Conservation (phyloP, 2,329 filamentous ascomycete genomes). For the Phaeosphaeria sp. region DNA sequence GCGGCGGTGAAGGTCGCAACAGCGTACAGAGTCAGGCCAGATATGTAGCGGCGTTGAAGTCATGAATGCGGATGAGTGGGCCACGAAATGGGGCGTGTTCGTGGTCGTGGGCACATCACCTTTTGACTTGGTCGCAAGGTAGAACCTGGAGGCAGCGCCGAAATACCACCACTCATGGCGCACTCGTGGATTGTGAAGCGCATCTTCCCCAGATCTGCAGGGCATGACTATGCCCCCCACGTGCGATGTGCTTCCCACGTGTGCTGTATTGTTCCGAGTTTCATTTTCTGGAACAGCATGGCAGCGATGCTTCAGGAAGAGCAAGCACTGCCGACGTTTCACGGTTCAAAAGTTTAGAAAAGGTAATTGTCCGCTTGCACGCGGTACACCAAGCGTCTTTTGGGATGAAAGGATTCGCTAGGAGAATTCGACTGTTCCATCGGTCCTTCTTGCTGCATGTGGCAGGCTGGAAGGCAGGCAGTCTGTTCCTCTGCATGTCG, state of each 20-base stretch:
- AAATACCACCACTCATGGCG: neutral
- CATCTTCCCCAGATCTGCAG: neutral
- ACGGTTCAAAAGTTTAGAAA: conserved; percentile 15
- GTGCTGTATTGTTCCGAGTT: neutral
- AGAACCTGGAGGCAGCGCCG: neutral
- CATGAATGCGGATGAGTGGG: neutral
- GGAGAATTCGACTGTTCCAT: conserved; percentile 22
- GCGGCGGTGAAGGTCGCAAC: conserved; percentile 2
- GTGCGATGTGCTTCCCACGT: neutral
- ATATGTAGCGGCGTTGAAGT: neutral
- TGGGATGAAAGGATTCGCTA: conserved; percentile 15
- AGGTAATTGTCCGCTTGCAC: conserved; percentile 42
- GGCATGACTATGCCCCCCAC: neutral
- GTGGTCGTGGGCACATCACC: neutral
- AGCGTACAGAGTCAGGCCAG: neutral
- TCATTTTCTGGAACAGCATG: neutral
- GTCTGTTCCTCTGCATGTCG: neutral
- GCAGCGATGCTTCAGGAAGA: conserved; percentile 10
- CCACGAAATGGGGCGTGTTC: neutral
- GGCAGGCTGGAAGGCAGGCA: conserved; percentile 2
- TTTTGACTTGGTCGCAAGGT: neutral
- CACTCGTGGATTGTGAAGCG: neutral
- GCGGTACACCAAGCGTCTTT: conserved; percentile 36
- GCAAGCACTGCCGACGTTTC: conserved; percentile 27
- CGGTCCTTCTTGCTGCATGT: conserved; percentile 20